A percentile compares a stretch with the other conserved stretches of the same genome.
phyloP scores from a whole-genome alignment of 495 filamentous ascomycete genomes.

The Penicillium bovifimosum region DNA sequence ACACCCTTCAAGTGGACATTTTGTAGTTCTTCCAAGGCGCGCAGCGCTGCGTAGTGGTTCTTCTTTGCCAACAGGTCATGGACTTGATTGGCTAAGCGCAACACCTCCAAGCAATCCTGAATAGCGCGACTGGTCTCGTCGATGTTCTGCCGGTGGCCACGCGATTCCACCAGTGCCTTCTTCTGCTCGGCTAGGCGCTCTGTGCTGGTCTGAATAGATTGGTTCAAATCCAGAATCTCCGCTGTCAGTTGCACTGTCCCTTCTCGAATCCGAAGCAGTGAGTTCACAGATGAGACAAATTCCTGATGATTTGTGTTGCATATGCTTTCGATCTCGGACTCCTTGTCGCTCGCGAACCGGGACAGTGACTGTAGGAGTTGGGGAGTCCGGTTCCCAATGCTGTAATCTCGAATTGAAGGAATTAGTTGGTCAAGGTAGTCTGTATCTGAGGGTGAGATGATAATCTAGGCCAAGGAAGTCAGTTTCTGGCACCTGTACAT shows the following conservation, averaged over 20 bases:
- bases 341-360: conserved; percentile 77
- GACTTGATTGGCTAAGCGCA: conserved; percentile 90
- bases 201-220: conserved; percentile 91
- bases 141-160: conserved; percentile 90
- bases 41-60: conserved; percentile 90
- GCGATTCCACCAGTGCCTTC: conserved; percentile 83
- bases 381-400: conserved; percentile 63
- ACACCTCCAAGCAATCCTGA: conserved; percentile 83
- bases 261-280: conserved; percentile 82
- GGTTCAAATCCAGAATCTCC: conserved; percentile 89
- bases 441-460: conserved; percentile 81
- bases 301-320: conserved; percentile 95
- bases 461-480: conserved; percentile 56
- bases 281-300: conserved; percentile 87
- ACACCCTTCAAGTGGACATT: conserved; percentile 93
- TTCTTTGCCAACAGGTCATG: conserved; percentile 85
- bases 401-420: conserved; percentile 84
- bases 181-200: conserved; percentile 94
- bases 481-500: not conserved
- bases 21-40: conserved; percentile 90
- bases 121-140: conserved; percentile 87
- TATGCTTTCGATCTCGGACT: conserved; percentile 88
- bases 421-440: conserved; percentile 96
- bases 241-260: conserved; percentile 80
- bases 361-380: conserved; percentile 72